Evolutionary conservation across 2,329 filamentous ascomycete genomes (phyloP).

Genomic region (Lecanicillium sp.): DNA sequence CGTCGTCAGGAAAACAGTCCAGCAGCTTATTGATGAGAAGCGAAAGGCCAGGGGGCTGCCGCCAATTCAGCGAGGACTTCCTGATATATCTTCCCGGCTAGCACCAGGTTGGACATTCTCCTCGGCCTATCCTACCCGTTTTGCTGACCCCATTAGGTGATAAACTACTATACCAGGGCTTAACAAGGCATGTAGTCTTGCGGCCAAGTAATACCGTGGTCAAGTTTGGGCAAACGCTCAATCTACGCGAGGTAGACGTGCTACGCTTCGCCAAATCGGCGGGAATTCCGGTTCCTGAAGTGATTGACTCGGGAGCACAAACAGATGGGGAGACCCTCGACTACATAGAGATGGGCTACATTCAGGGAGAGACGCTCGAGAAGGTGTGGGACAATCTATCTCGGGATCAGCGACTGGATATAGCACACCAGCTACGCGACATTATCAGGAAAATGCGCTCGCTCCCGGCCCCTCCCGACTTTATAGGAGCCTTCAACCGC

Average conservation of each 20-base stretch:
- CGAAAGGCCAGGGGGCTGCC: background rate
- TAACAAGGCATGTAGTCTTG: background rate
- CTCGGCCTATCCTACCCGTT: background rate
- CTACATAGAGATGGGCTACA: background rate
- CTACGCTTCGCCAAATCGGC: background rate
- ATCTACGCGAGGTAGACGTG: background rate
- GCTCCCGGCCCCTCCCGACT: background rate
- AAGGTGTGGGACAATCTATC: background rate
- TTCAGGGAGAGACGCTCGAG: background rate
- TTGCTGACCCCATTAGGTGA: background rate
- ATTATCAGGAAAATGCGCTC: background rate
- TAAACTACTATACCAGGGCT: background rate
- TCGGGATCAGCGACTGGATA: background rate
- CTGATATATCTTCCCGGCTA: background rate
- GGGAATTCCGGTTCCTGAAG: background rate
- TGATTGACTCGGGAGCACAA: background rate
- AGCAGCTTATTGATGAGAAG: background rate
- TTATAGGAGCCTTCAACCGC: slow-evolving; percentile 5
- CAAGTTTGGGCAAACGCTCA: background rate
- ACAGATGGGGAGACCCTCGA: background rate
- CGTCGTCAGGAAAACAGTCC: background rate
- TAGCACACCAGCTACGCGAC: background rate
- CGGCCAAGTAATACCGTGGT: background rate
- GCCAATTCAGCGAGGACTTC: background rate
- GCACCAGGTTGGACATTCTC: background rate